Percentiles rank a stretch among this genome's conserved stretches.
Evolutionary conservation across 495 filamentous ascomycete species (phyloP).

Genomic region (Hypoxylon rickii): DNA sequence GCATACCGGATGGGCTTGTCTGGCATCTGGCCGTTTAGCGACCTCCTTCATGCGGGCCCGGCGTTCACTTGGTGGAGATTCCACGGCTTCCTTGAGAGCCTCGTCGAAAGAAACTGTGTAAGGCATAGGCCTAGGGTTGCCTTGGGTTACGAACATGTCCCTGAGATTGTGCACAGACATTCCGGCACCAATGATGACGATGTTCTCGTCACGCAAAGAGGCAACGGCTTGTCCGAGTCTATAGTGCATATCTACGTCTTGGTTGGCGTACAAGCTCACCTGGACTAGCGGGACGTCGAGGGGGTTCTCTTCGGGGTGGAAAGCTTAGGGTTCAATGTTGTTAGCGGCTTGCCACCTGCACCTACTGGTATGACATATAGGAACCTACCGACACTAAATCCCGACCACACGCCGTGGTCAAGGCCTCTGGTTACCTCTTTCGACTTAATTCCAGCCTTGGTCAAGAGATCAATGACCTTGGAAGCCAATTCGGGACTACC

Average conservation of each 20-base stretch:
- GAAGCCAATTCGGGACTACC: conserved; percentile 69
- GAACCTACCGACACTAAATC: conserved; percentile 60
- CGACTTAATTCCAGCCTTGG: conserved; percentile 64
- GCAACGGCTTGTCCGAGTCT: conserved; percentile 70
- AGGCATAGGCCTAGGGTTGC: conserved; percentile 56
- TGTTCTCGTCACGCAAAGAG: conserved; percentile 68
- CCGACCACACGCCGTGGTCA: conserved; percentile 82
- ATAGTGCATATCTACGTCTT: conserved; percentile 73
- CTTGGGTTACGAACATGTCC: conserved; percentile 59
- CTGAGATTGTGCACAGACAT: conserved; percentile 87
- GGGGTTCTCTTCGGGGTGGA: conserved; percentile 73
- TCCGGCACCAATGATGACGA: conserved; percentile 78
- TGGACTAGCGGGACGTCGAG: conserved; percentile 80
- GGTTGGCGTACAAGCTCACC: conserved; percentile 72
- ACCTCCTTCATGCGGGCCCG: conserved; percentile 64
- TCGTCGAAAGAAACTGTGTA: conserved; percentile 78
- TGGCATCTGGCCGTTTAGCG: conserved; percentile 67
- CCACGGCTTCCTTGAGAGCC: conserved; percentile 73
- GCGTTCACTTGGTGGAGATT: conserved; percentile 57
- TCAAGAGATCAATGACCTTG: conserved; percentile 64
- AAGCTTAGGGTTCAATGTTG: conserved; percentile 50
- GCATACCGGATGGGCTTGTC: conserved; percentile 71
- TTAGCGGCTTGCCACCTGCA: conserved; percentile 10
- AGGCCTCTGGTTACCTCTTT: conserved; percentile 69
- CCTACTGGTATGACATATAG: conserved; percentile 47